Percentiles rank a stretch among this genome's conserved stretches.
Conservation (phyloP, 2,329 filamentous ascomycete genomes). For the Zopfia rhizophila region DNA sequence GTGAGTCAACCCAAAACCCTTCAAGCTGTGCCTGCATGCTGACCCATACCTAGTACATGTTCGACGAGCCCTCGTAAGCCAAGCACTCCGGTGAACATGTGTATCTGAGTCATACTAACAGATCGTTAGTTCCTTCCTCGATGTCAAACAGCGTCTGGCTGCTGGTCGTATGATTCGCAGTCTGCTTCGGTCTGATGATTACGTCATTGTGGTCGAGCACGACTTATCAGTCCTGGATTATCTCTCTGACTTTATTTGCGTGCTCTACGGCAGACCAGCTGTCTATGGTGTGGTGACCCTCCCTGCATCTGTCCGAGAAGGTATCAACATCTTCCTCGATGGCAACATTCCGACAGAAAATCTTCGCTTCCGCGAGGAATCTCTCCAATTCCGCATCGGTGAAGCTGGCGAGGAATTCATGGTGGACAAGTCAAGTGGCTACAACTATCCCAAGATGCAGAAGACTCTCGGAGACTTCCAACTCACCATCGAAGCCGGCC, state of each 20-base stretch:
- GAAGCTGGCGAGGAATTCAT: conserved; percentile 91
- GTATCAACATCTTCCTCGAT: conserved; percentile 99
- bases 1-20: conserved; percentile 7
- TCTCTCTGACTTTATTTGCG: conserved; percentile 97
- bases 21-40: conserved; percentile 17
- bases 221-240: conserved; percentile 98
- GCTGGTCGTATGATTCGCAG: conserved; percentile 93
- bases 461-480: conserved; percentile 93
- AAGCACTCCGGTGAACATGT: not conserved
- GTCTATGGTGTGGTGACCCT: conserved; percentile 98
- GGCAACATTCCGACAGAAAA: conserved; percentile 99
- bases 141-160: conserved; percentile 98
- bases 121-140: conserved; percentile 76
- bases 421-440: conserved; percentile 83
- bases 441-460: conserved; percentile 88
- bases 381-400: conserved; percentile 91
- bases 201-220: conserved; percentile 99
- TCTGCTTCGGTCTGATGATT: conserved; percentile 87
- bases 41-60: conserved; percentile 80
- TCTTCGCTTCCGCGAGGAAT: conserved; percentile 96
- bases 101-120: conserved; percentile 7
- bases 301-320: conserved; percentile 94
- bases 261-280: conserved; percentile 94
- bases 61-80: conserved; percentile 85
- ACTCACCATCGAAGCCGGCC: conserved; percentile 80